Evolutionary conservation across 805 yeast species (phyloP).

Genomic region (Candida gorgasii): DNA sequence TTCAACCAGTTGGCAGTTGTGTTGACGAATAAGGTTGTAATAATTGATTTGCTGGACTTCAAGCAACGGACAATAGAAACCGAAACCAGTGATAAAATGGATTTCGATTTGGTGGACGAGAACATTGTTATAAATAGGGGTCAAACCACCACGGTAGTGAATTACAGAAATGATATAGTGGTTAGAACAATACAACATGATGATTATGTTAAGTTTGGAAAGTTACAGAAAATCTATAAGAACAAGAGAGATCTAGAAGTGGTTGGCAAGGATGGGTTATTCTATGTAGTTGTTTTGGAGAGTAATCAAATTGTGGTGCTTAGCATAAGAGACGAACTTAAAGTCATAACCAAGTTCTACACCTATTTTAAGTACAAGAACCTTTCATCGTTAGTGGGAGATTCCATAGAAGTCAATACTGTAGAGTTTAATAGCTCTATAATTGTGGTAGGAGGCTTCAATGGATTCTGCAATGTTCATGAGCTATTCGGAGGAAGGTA

Average conservation of each 20-base stretch:
- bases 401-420: slow-evolving; percentile 17
- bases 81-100: slow-evolving; percentile 6
- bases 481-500: slow-evolving; percentile 45
- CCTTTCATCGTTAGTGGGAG: slow-evolving; percentile 11
- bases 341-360: slow-evolving; percentile 19
- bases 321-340: slow-evolving; percentile 37
- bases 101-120: slow-evolving; percentile 34
- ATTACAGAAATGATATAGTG: slow-evolving; percentile 15
- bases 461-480: slow-evolving; percentile 44
- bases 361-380: slow-evolving; percentile 26
- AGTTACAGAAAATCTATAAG: slow-evolving; percentile 9
- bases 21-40: slow-evolving; percentile 9
- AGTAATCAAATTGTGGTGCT: slow-evolving; percentile 44
- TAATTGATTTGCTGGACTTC: slow-evolving; percentile 19
- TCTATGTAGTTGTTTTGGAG: slow-evolving; percentile 37
- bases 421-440: slow-evolving; percentile 37
- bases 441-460: slow-evolving; percentile 41
- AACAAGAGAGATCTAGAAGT: slow-evolving; percentile 20
- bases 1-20: slow-evolving; percentile 2
- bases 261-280: slow-evolving; percentile 44
- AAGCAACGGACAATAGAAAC: slow-evolving; percentile 6
- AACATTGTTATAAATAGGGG: slow-evolving; percentile 27
- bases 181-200: slow-evolving; percentile 4
- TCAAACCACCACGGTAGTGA: slow-evolving; percentile 23
- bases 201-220: slow-evolving; percentile 14